Evolutionary conservation across 1,284 basidiomycete species (phyloP), one percentile per base, ranked within the genome.

Genomic region (Malassezia vespertilionis): DNA sequence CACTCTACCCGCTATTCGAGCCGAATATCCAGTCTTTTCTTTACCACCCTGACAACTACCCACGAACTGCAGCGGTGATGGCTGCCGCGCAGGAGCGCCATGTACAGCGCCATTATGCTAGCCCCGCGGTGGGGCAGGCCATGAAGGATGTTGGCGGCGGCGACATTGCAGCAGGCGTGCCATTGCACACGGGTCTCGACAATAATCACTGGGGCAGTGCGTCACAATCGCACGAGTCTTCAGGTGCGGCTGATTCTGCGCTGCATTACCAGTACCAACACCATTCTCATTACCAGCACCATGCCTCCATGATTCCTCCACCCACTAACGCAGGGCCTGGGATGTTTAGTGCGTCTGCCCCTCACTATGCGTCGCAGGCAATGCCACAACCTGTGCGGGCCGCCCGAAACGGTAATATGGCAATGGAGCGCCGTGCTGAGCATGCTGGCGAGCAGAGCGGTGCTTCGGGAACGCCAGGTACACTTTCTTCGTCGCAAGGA

Each of bases 1-100:
- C 58, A 15, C 57, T 70, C 33, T 70, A 69, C 48, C 67, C 67
- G n/a, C 57, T 70, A 15, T 70, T 70, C 43, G 67, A 70, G 55
- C 52, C 57, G 43, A 69, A 70, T 59, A 67, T 70, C 39, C 63
- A 68, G 54, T 62, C 64, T 33, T 69, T 69, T 56, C 55, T 69
- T 33, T 69, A 69, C 54, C 63, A 68, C 42, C 67, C 67, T 9
- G 67, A 70, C 54, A 69, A 69, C 53, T 65, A 67, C 44, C 66
- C 61, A 3, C 53, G 66, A 24, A 69, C 66, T 14, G 63, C 64
- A 7, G 66, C 66, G 20, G 66, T 69, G 31, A 67, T 69, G 50
- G 65, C 66, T 28, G 66, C 66, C 9, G 66, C 66, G 32, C 64
- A 64, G 45, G 63, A 69, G 57, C 58, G 65, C 28, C 59, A 67